These are phyloP conservation scores for Hyaloscypha finlandica DNA, from an alignment of 495 filamentous ascomycete species.

Conservation along the genomic window DNA sequence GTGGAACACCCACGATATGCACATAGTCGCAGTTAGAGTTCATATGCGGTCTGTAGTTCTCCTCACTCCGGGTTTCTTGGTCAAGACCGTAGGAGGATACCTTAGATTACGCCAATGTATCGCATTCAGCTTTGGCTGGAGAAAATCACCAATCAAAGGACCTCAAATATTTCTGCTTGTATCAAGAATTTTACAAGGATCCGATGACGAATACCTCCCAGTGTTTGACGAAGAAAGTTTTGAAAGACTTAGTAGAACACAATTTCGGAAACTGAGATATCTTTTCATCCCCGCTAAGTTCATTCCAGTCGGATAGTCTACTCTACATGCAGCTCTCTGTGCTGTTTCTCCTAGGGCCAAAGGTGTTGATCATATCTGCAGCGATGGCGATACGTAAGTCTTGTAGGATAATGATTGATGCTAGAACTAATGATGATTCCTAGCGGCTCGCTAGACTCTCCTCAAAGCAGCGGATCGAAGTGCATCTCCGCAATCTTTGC, in stretches of 20 bases:
- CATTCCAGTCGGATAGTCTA: neutral
- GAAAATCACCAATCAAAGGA: neutral
- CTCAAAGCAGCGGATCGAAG: conserved; percentile 6
- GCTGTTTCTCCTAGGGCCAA: conserved; percentile 16
- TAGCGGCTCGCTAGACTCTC: conserved; percentile 11
- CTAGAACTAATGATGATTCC: neutral
- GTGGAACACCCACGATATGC: conserved; percentile 6
- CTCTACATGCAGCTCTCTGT: conserved; percentile 11
- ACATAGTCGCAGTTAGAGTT: conserved; percentile 13
- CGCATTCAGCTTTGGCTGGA: conserved; percentile 2
- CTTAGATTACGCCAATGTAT: conserved; percentile 14
- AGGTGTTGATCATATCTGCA: conserved; percentile 18
- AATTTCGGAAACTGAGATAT: conserved; percentile 21
- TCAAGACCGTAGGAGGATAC: neutral
- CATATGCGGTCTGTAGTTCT: conserved; percentile 3
- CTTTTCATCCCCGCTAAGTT: conserved; percentile 18
- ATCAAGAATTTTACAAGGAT: conserved; percentile 5
- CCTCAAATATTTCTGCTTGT: conserved; percentile 13
- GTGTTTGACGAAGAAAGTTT: neutral
- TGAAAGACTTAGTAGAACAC: neutral
- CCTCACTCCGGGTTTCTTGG: neutral
- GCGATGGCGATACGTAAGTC: conserved; percentile 14
- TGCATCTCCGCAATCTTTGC: conserved; percentile 12
- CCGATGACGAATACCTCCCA: neutral
- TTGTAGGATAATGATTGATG: neutral